Evolutionary conservation across 331 rosid genomes (phyloP).

Genomic region (Dryas integrifolia): DNA sequence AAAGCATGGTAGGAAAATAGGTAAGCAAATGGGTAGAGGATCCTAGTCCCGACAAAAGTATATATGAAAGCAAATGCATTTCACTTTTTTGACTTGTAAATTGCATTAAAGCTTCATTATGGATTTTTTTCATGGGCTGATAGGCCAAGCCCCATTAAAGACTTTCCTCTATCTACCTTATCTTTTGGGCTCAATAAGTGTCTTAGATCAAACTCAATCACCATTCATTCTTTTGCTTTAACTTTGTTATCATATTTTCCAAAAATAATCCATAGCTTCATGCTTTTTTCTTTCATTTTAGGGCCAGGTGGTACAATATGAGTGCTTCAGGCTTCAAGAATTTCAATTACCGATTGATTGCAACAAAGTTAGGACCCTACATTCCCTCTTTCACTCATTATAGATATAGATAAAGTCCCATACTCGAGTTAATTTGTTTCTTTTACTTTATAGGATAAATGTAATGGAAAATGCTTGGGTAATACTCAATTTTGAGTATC

Average conservation of each 20-base stretch:
- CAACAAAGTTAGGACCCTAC: neutral
- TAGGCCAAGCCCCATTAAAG: too few relatives aligned
- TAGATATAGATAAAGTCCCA: neutral
- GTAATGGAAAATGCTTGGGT: too few relatives aligned
- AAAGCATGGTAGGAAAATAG: too few relatives aligned
- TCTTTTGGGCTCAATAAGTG: neutral
- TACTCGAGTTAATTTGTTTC: neutral
- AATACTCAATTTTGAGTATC: too few relatives aligned
- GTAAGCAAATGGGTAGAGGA: too few relatives aligned
- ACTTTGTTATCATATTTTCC: neutral
- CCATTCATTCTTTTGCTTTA: conserved; percentile 5
- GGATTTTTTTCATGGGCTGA: neutral
- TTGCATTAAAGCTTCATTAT: neutral
- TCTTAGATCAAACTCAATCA: neutral
- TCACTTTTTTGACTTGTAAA: conserved; percentile 1
- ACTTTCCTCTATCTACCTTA: too few relatives aligned
- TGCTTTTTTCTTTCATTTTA: neutral
- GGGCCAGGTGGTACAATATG: neutral
- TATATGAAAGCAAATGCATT: neutral
- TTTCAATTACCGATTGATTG: neutral
- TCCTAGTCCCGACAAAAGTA: too few relatives aligned
- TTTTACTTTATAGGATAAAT: too few relatives aligned
- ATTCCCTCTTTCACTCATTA: neutral
- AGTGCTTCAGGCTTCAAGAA: neutral
- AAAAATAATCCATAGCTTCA: neutral